Conservation (phyloP, 768 basidiomycete species). For the Rubroboletus satanas region DNA sequence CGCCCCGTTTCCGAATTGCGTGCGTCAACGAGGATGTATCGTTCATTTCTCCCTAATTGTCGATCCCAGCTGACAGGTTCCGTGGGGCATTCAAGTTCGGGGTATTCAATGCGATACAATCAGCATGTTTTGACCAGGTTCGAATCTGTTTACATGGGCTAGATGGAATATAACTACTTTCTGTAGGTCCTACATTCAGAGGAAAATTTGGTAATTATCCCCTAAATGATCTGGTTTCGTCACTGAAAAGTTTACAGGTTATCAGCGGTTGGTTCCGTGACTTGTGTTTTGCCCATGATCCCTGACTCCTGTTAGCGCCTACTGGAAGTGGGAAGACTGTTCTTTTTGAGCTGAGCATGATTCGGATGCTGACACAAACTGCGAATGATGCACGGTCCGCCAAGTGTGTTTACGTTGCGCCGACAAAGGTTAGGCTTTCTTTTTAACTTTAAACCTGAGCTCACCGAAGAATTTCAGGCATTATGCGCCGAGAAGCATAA, state of each 20-base stretch:
- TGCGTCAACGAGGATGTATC: conserved; percentile 30
- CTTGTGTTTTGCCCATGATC: conserved; percentile 1
- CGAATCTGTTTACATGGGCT: neutral
- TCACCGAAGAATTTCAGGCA: conserved; percentile 46
- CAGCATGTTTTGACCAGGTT: conserved; percentile 74
- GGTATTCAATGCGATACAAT: conserved; percentile 90
- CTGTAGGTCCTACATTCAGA: conserved; percentile 53
- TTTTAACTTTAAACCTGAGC: neutral
- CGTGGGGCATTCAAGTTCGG: conserved; percentile 82
- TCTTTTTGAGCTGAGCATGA: conserved; percentile 87
- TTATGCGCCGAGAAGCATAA: conserved; percentile 78
- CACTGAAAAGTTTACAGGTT: conserved; percentile 43
- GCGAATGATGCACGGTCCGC: conserved; percentile 30
- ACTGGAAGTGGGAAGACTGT: conserved; percentile 97
- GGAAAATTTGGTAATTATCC: conserved; percentile 56
- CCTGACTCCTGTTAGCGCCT: conserved; percentile 55
- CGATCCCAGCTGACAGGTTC: conserved; percentile 67
- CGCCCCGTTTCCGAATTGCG: conserved; percentile 72
- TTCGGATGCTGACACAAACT: conserved; percentile 59
- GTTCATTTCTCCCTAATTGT: conserved; percentile 3
- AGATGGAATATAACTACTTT: neutral
- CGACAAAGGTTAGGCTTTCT: conserved; percentile 64
- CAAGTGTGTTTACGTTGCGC: conserved; percentile 90
- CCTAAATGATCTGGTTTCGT: neutral
- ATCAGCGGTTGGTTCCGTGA: conserved; percentile 53